These are phyloP conservation scores for Blastomyces silverae DNA, from an alignment of 2,329 filamentous ascomycete genomes.

Conservation along the genomic window DNA sequence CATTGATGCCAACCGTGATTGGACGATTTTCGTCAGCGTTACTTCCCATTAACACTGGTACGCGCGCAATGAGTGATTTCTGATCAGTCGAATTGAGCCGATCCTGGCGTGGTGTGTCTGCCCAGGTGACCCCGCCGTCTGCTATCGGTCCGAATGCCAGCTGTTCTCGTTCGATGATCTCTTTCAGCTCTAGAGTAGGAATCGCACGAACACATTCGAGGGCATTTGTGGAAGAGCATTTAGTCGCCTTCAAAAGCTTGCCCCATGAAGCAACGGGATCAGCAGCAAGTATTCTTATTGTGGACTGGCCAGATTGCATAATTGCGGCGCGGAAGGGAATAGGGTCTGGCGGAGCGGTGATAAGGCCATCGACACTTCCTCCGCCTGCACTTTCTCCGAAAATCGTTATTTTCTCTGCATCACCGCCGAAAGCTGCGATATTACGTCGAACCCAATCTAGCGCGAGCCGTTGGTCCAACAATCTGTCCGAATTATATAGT, in stretches of 20 bases:
- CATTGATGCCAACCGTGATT: constrained; percentile 20
- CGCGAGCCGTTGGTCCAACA: constrained; percentile 23
- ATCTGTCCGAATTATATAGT: constrained; percentile 22
- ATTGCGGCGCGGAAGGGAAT: constrained; percentile 29
- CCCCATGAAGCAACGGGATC: constrained; percentile 16
- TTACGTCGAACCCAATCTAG: constrained; percentile 19
- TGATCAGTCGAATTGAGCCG: constrained; percentile 15
- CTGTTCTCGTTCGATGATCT: constrained; percentile 20
- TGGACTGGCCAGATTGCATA: constrained; percentile 25
- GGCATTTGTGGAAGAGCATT: constrained; percentile 14
- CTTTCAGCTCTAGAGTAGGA: constrained; percentile 21
- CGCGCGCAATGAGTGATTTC: constrained; percentile 20
- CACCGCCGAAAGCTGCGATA: constrained; percentile 27
- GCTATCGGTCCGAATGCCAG: constrained; percentile 19
- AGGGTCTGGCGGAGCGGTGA: constrained; percentile 22
- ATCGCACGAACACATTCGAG: constrained; percentile 23
- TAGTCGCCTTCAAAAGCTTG: constrained; percentile 15
- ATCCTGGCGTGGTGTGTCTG: constrained; percentile 27
- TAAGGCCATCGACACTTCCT: constrained; percentile 21
- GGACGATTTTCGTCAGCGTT: constrained; percentile 25
- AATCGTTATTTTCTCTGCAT: constrained; percentile 40
- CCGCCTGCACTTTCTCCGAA: constrained; percentile 46
- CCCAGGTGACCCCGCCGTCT: constrained; percentile 35
- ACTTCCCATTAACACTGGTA: constrained; percentile 27
- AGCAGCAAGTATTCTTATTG: neutral